Percentiles rank a stretch among this genome's conserved stretches.
Conservation (phyloP, 352 stramenopile species). For the Globisporangium heterothallicum region DNA sequence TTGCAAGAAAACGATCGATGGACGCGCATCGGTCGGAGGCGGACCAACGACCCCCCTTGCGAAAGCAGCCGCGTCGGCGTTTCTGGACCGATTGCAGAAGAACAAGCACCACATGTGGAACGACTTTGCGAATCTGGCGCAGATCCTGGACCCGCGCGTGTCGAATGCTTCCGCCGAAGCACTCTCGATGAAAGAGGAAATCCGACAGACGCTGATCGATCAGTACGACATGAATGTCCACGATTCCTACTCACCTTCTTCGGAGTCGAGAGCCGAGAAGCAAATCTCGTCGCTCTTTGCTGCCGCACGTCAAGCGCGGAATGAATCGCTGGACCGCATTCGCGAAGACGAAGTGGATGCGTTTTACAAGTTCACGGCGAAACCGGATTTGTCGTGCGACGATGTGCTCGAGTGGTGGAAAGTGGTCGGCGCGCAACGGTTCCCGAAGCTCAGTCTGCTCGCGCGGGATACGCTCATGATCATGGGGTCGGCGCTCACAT, state of each 20-base stretch:
- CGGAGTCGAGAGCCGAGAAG: neutral
- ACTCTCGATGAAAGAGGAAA: conserved; percentile 4
- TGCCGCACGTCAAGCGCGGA: conserved; percentile 6
- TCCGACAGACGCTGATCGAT: conserved; percentile 4
- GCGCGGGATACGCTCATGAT: conserved; percentile 13
- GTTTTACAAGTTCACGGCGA: conserved; percentile 12
- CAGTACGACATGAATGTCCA: conserved; percentile 5
- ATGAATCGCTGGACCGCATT: conserved; percentile 6
- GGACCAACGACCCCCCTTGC: neutral
- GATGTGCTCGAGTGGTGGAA: conserved; percentile 13
- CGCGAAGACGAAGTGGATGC: conserved; percentile 11
- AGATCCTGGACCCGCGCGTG: conserved; percentile 12
- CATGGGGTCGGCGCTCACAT: conserved; percentile 7
- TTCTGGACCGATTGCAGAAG: conserved; percentile 1
- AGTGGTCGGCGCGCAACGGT: conserved; percentile 5
- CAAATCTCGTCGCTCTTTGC: conserved; percentile 10
- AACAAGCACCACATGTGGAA: conserved; percentile 4
- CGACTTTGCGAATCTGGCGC: conserved; percentile 7
- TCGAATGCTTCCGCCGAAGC: conserved; percentile 8
- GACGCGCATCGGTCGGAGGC: neutral
- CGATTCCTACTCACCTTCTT: neutral
- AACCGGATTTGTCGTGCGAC: conserved; percentile 5
- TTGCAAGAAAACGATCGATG: conserved; percentile 8
- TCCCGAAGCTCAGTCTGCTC: conserved; percentile 9
- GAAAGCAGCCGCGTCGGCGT: neutral